Evolutionary conservation across 83 land plant genomes (phyloP), one percentile per base, ranked within the genome.

Genomic region (Picea abies): DNA sequence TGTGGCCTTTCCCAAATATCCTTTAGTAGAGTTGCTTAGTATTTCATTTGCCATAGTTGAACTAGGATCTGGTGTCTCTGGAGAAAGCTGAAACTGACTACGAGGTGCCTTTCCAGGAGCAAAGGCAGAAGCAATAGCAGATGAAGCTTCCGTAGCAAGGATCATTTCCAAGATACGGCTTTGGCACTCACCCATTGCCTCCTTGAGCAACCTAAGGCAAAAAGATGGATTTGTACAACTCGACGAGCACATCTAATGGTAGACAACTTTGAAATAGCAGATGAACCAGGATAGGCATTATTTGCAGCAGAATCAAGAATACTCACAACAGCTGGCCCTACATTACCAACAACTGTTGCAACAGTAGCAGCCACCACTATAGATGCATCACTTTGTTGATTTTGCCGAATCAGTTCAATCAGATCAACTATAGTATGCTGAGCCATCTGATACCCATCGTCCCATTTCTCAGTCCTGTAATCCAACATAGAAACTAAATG

Each of bases 111-210:
- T 97, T 61, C 88, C 93, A 77, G 97, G 89, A 56, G 86, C 82
- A 81, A 92, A 84, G n/a, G 83, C 86, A 52, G 32, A 84, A 68
- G 92, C 84, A 60, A 95, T 83, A 69, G 88, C 81, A 37, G 89
- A 80, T 64, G 89, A 90, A 60, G 98, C 94, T 89, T 97, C 99
- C 77, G 89, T 76, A 29, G 92, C 95, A 83, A 97, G 82, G 75
- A 95, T 92, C 76, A 88, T 86, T 88, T 97, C 99, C 90, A 97
- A 85, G 41, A 90, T 84, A 39, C 97, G 93, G 82, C 86, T 84
- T 56, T 92, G 94, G 17, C 94, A 90, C 60, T 94, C 99, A 80
- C 95, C 98, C 80, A 97, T 82, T 20, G 92, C 94, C 63, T 96
- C 99, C 86, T 93, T 95, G 5, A 97, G 90, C 47, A 92, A 81